Conservation (phyloP, 2,329 filamentous ascomycete species). For the Tolypocladium cylindrosporum region DNA sequence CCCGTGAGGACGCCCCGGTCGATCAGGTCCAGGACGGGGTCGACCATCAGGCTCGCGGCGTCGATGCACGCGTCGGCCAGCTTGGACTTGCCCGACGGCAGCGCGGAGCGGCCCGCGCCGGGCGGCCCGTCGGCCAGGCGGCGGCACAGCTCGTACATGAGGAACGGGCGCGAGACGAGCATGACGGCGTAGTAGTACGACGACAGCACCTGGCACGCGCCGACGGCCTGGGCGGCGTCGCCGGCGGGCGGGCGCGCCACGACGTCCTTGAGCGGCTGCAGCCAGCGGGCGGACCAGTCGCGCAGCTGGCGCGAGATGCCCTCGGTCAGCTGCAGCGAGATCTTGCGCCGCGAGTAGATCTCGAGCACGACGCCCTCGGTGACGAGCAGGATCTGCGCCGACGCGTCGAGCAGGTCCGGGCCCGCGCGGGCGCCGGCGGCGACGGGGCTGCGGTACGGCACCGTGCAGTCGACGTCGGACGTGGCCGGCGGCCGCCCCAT, state of each 20-base stretch:
- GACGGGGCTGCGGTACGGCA: constrained; percentile 30
- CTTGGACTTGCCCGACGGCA: constrained; percentile 34
- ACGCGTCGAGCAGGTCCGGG: constrained; percentile 38
- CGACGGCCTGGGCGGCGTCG: constrained; percentile 21
- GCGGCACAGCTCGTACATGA: constrained; percentile 44
- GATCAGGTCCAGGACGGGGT: constrained; percentile 34
- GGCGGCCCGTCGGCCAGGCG: constrained; percentile 27
- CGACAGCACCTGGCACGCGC: constrained; percentile 40
- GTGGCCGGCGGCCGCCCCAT: constrained; percentile 45
- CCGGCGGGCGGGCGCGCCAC: constrained; percentile 12
- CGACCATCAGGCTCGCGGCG: constrained; percentile 42
- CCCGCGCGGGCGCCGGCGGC: constrained; percentile 23
- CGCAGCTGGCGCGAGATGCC: constrained; percentile 42
- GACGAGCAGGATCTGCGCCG: constrained; percentile 42
- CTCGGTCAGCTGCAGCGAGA: constrained; percentile 41
- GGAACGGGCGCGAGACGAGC: constrained; percentile 42
- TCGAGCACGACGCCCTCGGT: constrained; percentile 39
- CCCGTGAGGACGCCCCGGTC: constrained; percentile 30
- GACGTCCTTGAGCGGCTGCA: constrained; percentile 31
- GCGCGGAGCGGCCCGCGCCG: constrained; percentile 3
- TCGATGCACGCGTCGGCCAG: constrained; percentile 46
- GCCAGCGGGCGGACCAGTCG: constrained; percentile 40
- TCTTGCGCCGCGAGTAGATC: constrained; percentile 42
- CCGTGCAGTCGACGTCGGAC: constrained; percentile 44
- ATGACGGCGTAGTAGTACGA: constrained; percentile 50